These are phyloP conservation scores for Lycium ferocissimum DNA, from an alignment of 257 asterid genomes.

Conservation along the genomic window DNA sequence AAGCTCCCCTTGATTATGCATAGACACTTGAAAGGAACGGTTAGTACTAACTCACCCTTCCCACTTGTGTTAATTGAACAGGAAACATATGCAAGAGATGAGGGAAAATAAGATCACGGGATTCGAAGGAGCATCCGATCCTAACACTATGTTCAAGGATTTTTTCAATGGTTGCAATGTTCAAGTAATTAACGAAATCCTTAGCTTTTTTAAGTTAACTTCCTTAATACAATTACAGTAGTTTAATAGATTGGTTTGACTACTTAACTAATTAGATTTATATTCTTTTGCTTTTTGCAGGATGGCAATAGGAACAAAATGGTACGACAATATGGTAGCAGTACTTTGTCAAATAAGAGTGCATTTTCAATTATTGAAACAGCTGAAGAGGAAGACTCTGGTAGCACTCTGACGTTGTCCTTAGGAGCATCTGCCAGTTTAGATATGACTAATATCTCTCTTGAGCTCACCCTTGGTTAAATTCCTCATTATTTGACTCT, in stretches of 20 bases:
- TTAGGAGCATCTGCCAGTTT: conserved; percentile 27
- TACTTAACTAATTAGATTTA: not conserved
- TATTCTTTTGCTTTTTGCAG: not conserved
- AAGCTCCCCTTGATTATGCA: not conserved
- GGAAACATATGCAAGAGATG: conserved; percentile 23
- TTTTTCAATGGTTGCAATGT: conserved; percentile 30
- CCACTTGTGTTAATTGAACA: not conserved
- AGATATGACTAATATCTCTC: conserved; percentile 47
- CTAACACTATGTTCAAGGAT: conserved; percentile 44
- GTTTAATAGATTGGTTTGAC: not conserved
- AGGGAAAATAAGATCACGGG: conserved; percentile 26
- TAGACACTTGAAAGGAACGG: too few relatives aligned
- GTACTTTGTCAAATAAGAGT: not conserved
- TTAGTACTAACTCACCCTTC: not conserved
- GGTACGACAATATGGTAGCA: not conserved
- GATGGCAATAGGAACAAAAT: conserved; percentile 21
- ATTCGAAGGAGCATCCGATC: conserved; percentile 15
- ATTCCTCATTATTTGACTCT: not conserved
- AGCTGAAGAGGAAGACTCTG: not conserved
- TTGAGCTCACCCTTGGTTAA: conserved; percentile 68
- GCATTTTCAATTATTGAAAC: not conserved
- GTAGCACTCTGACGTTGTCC: conserved; percentile 3
- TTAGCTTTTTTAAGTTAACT: not conserved
- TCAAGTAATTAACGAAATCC: conserved; percentile 27
- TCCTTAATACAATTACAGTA: not conserved